phyloP scores from a whole-genome alignment of 202 grass and related monocot genomes.

The Eragrostis tef region DNA sequence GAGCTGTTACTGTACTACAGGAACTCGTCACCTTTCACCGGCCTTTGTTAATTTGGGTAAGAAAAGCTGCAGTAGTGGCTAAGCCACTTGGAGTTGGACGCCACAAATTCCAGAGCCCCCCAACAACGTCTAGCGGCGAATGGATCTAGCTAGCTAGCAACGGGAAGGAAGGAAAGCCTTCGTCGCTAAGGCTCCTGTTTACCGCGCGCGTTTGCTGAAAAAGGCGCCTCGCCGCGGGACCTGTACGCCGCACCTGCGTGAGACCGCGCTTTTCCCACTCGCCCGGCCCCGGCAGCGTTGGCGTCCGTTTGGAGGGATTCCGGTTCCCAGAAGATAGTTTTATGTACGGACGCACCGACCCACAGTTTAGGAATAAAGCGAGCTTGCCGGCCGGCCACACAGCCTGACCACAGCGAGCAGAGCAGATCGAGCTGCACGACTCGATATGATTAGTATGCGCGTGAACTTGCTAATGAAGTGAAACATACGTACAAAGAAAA shows the following conservation, averaged over 20 bases:
- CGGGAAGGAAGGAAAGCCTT: slow-evolving; percentile 17
- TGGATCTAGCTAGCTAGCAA: too few relatives aligned
- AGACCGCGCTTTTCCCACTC: neutral
- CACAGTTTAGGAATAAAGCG: neutral
- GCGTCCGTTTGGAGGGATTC: neutral
- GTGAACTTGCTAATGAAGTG: neutral
- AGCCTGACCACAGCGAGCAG: neutral
- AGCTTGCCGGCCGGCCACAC: neutral
- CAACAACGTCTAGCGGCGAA: neutral
- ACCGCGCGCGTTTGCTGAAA: neutral
- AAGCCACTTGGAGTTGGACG: neutral
- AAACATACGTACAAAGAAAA: neutral
- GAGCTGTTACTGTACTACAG: neutral
- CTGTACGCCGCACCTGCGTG: neutral
- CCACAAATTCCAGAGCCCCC: neutral
- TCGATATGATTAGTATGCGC: neutral
- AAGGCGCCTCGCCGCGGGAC: neutral
- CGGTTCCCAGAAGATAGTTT: neutral
- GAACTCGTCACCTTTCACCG: neutral
- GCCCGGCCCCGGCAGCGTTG: neutral
- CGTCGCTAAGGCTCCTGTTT: slow-evolving; percentile 33
- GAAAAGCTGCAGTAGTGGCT: neutral
- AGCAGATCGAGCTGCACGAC: neutral
- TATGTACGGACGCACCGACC: neutral
- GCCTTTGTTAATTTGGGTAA: neutral